phyloP scores from a whole-genome alignment of 257 asterid genomes.

The Marsdenia floribunda region DNA sequence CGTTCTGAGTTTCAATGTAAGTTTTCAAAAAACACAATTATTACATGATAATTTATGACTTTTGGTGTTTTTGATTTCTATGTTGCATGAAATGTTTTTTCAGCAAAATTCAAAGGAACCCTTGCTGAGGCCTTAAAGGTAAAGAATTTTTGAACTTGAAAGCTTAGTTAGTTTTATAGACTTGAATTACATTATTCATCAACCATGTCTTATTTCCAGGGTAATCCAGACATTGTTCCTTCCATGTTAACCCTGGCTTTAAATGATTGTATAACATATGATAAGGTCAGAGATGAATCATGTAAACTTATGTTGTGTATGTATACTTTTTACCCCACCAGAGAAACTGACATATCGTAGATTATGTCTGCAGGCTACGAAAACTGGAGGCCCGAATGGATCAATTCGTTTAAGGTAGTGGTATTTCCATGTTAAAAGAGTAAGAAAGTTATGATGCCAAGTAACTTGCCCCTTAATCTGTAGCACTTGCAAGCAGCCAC shows the following conservation, averaged over 20 bases:
- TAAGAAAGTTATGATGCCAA: background rate
- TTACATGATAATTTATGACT: background rate
- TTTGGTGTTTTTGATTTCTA: conserved; percentile 7
- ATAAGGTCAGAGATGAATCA: conserved; percentile 61
- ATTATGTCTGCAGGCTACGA: conserved; percentile 68
- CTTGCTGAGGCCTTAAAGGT: conserved; percentile 58
- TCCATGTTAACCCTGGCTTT: conserved; percentile 74
- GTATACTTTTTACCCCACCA: conserved; percentile 8
- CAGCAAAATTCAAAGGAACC: conserved; percentile 66
- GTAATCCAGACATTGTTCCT: conserved; percentile 60
- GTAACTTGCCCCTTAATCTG: too few relatives aligned
- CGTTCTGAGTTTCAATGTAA: conserved; percentile 87
- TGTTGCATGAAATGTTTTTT: conserved; percentile 9
- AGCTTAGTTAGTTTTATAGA: background rate
- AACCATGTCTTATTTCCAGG: conserved; percentile 38
- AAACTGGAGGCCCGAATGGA: conserved; percentile 96
- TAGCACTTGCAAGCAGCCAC: background rate
- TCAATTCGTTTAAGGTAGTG: conserved; percentile 86
- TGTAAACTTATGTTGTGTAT: conserved; percentile 11
- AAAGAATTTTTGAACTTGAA: background rate
- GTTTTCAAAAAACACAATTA: conserved; percentile 15
- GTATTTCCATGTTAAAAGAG: background rate
- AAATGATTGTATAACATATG: conserved; percentile 82
- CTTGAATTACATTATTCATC: background rate
- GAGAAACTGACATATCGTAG: conserved; percentile 28